Evolutionary conservation across 805 yeast genomes (phyloP), one percentile per base, ranked within the genome.

Genomic region (Jamesozyma rosinii): DNA sequence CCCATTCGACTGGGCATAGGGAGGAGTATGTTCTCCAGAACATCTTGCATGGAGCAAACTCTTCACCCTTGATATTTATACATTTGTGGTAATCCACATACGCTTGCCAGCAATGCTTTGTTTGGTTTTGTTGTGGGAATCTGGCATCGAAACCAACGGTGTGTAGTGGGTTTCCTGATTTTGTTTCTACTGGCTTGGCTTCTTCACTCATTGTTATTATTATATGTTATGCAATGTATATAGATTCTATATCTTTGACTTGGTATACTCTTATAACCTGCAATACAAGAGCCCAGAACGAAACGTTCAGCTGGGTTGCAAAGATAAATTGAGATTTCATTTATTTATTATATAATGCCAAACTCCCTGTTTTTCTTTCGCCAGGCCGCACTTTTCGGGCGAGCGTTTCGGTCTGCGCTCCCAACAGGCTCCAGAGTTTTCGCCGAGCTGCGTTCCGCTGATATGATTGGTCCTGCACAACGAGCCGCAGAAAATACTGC

Each of bases 51-150:
- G 97, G 97, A 59, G 89, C 95, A 64, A 92, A 92, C 49, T 89
- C 97, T 72, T 90, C 97, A 64, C 98, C 98, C 74, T 90, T 90
- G 54, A 89, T 87, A 61, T 81, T 83, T 65, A 92, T 79, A 75
- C 98, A 92, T 70, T 88, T 89, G 82, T 84, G 92, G 80, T 90
- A 92, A 71, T 92, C 98, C 61, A 92, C 87, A 74, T 90, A 92
- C 57, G 90, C 77, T 74, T 90, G 97, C 81, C 90, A 94, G 76
- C 97, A 92, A 76, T 90, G 96, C 74, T 83, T 88, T 61, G 97
- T 86, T 72, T 90, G 98, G 80, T 90, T 90, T 69, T 81, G 89
- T 75, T 87, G 79, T 55, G 98, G 97, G 80, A 89, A 89, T 69
- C 96, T 82, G 61, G 95, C 83, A 68, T 85, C 95, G 72, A 83